Evolutionary conservation across 1,284 basidiomycete genomes (phyloP), one percentile per base, ranked within the genome.

Genomic region (Takashimella koratensis): DNA sequence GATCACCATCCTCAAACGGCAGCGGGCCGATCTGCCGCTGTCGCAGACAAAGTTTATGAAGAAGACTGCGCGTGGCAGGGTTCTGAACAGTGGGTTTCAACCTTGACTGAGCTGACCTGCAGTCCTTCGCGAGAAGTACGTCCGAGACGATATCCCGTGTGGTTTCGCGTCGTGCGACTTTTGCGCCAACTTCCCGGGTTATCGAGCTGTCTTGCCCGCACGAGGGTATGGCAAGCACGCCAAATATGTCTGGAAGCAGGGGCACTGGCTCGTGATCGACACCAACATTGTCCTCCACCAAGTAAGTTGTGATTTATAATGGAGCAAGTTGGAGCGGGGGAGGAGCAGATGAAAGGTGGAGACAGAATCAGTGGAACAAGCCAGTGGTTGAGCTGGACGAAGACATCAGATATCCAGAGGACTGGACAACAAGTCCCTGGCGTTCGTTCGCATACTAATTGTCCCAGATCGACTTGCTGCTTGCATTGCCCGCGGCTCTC

Each of bases 231-330:
- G 73, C 5, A 73, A 77, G 84, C 74, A 79, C 77, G 44, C 66
- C 68, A 67, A 67, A 50, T 71, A 64, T 56, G 57, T 53, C 22
- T 57, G 54, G 19, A 60, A 57, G 20, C 54, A 65, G 21, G 75
- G 88, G 0, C 90, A 97, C 70, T 94, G 87, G 72, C 73, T 98
- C 25, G 78, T 99, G 4, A 87, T 95, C 13, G 96, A 99, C 74
- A 98, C 96, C 22, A 99, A 99, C 75, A 84, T 97, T 5, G 90
- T 98, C 63, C 80, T 99, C 11, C 85, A 91, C 41, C 93, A 97
- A 80, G 88, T 87, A 49, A 43, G 81, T 76, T 27, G 22, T 16
- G 10, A 30, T 2, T 59, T n/a, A n/a, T n/a, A n/a, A n/a, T n/a
- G n/a, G n/a, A n/a, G n/a, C n/a, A n/a, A n/a, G n/a, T n/a, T n/a